A percentile compares a stretch with the other conserved stretches of the same genome.
phyloP scores from a whole-genome alignment of 2,329 filamentous ascomycete species.

The Colletotrichum tofieldiae region DNA sequence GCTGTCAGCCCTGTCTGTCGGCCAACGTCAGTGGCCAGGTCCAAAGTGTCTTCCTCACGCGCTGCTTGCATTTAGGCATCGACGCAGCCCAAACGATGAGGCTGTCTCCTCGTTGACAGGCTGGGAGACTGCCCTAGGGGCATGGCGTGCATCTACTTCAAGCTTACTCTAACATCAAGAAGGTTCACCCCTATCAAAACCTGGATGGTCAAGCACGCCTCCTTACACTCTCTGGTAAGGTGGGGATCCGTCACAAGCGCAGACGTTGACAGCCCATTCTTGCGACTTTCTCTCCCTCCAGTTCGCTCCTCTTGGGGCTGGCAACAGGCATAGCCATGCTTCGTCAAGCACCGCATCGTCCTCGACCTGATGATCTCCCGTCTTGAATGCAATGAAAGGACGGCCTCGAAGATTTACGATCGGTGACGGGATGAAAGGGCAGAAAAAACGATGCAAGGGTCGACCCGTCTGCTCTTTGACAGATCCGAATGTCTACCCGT shows the following conservation, averaged over 20 bases:
- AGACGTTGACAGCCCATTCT: neutral
- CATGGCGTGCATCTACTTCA: conserved; percentile 30
- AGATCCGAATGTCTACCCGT: conserved; percentile 29
- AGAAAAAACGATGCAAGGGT: conserved; percentile 25
- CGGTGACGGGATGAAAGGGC: conserved; percentile 18
- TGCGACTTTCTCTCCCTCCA: conserved; percentile 25
- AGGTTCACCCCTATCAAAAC: conserved; percentile 39
- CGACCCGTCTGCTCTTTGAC: conserved; percentile 26
- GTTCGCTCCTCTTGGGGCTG: conserved; percentile 7
- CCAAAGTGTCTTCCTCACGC: conserved; percentile 15
- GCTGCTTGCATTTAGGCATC: conserved; percentile 41
- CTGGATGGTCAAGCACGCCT: conserved; percentile 1
- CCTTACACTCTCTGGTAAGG: neutral
- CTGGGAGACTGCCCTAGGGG: conserved; percentile 24
- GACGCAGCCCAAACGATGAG: conserved; percentile 45
- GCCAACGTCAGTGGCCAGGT: conserved; percentile 26
- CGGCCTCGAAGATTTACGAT: conserved; percentile 22
- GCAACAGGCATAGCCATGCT: conserved; percentile 39
- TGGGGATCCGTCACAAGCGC: neutral
- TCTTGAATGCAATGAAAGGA: conserved; percentile 5
- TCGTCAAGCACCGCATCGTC: conserved; percentile 6
- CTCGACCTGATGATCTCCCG: conserved; percentile 32
- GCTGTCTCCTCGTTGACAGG: conserved; percentile 41
- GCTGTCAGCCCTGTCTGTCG: conserved; percentile 27
- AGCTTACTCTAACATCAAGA: conserved; percentile 20